Evolutionary conservation across 2,329 filamentous ascomycete genomes (phyloP).

Genomic region (Paecilomyces niveus): DNA sequence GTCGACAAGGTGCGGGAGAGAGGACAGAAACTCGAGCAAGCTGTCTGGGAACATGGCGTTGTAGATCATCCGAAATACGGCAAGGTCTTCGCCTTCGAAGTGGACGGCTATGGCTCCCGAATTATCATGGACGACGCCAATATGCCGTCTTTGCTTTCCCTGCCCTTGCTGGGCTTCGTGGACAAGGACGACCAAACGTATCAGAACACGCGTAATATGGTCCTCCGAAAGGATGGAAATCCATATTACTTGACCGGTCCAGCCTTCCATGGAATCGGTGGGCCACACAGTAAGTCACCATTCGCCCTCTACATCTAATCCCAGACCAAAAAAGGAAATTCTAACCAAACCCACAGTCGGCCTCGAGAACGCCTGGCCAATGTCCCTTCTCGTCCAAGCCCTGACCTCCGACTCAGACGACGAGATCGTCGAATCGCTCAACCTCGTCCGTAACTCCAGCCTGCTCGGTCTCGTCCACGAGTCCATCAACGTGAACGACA

Average conservation of each 20-base stretch:
- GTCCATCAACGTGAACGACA: constrained; percentile 74
- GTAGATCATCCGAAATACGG: constrained; percentile 46
- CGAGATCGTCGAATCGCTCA: constrained; percentile 70
- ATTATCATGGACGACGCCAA: constrained; percentile 63
- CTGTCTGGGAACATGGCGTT: constrained; percentile 78
- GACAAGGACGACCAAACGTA: constrained; percentile 61
- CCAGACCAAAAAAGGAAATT: not conserved
- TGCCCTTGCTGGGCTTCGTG: constrained; percentile 55
- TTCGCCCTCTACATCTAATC: not conserved
- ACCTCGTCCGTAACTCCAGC: constrained; percentile 67
- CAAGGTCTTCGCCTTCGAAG: constrained; percentile 57
- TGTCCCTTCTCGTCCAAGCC: constrained; percentile 86
- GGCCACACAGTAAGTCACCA: constrained; percentile 50
- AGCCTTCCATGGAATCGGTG: constrained; percentile 82
- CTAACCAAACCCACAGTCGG: constrained; percentile 58
- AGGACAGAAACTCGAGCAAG: constrained; percentile 61
- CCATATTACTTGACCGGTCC: constrained; percentile 78
- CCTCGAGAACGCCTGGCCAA: constrained; percentile 88
- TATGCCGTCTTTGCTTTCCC: constrained; percentile 53
- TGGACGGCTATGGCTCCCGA: constrained; percentile 56
- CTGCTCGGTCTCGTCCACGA: constrained; percentile 81
- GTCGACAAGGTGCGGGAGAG: constrained; percentile 47
- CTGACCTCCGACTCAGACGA: constrained; percentile 75
- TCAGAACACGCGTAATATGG: constrained; percentile 78
- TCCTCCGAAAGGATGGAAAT: constrained; percentile 69